phyloP scores from a whole-genome alignment of 23 red algal genomes.

The Gracilaria domingensis region DNA sequence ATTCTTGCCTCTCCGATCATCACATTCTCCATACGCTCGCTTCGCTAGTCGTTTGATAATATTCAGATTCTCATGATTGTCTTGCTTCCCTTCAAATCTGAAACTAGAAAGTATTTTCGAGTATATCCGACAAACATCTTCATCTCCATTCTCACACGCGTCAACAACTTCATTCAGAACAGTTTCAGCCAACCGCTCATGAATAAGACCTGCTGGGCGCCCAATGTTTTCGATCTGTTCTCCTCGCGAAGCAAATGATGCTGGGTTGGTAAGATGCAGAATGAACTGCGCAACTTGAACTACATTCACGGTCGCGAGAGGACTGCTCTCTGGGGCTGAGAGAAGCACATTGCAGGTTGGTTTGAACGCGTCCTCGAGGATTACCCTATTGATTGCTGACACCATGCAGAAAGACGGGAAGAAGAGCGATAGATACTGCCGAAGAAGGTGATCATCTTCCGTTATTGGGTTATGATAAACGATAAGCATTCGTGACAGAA shows the following conservation, averaged over 20 bases:
- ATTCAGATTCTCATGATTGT: neutral
- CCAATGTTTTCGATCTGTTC: conserved; percentile 42
- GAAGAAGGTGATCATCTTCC: conserved; percentile 58
- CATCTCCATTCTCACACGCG: conserved; percentile 28
- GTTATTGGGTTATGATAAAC: conserved; percentile 63
- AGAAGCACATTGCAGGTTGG: conserved; percentile 41
- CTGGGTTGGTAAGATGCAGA: conserved; percentile 67
- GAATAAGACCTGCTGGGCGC: conserved; percentile 55
- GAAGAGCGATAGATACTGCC: conserved; percentile 76
- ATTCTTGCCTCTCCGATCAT: conserved; percentile 16
- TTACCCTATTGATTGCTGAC: conserved; percentile 47
- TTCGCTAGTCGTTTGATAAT: conserved; percentile 4
- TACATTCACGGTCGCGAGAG: conserved; percentile 41
- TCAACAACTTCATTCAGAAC: conserved; percentile 56
- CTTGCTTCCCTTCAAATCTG: conserved; percentile 24
- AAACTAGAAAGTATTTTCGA: conserved; percentile 52
- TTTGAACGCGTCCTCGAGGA: conserved; percentile 69
- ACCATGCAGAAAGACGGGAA: conserved; percentile 60
- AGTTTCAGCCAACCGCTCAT: conserved; percentile 58
- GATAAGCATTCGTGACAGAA: conserved; percentile 52
- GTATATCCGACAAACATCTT: conserved; percentile 52
- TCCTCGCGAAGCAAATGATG: neutral
- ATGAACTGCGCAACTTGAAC: conserved; percentile 79
- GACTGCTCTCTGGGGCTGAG: conserved; percentile 34
- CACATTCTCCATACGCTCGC: neutral